These are phyloP conservation scores for Lablab purpureus DNA, from an alignment of 306 rosid species.

Conservation along the genomic window DNA sequence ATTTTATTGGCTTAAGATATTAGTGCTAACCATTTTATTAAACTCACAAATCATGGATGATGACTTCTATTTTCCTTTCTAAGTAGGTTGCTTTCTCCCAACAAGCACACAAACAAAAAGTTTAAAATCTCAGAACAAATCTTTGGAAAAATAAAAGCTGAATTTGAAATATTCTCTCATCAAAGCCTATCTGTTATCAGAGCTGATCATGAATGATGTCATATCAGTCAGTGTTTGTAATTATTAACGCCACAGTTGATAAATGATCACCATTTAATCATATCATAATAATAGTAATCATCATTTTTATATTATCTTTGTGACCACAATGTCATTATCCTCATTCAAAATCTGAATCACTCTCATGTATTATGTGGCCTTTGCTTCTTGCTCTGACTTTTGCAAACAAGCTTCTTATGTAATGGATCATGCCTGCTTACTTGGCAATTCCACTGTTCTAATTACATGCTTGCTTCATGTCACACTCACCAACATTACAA, in stretches of 20 bases:
- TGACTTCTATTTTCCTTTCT: neutral
- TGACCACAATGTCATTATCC: constrained; percentile 19
- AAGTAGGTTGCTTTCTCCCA: neutral
- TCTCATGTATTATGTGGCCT: constrained; percentile 18
- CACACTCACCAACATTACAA: constrained; percentile 33
- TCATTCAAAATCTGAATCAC: constrained; percentile 27
- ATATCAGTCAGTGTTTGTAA: neutral
- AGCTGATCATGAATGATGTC: neutral
- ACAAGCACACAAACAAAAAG: neutral
- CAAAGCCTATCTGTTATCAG: neutral
- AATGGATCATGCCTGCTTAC: constrained; percentile 43
- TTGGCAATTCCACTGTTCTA: constrained; percentile 27
- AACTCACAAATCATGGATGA: neutral
- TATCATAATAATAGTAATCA: constrained; percentile 15
- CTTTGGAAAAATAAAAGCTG: constrained; percentile 5
- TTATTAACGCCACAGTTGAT: neutral
- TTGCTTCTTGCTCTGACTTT: constrained; percentile 36
- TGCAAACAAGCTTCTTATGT: constrained; percentile 37
- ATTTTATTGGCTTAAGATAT: neutral
- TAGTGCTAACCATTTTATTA: neutral
- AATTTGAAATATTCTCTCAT: neutral
- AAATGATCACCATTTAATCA: constrained; percentile 21
- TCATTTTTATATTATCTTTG: constrained; percentile 1
- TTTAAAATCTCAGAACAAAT: neutral
- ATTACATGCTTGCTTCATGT: constrained; percentile 27